Conservation (phyloP, 345 rosid genomes). For the Cardamine occulta region DNA sequence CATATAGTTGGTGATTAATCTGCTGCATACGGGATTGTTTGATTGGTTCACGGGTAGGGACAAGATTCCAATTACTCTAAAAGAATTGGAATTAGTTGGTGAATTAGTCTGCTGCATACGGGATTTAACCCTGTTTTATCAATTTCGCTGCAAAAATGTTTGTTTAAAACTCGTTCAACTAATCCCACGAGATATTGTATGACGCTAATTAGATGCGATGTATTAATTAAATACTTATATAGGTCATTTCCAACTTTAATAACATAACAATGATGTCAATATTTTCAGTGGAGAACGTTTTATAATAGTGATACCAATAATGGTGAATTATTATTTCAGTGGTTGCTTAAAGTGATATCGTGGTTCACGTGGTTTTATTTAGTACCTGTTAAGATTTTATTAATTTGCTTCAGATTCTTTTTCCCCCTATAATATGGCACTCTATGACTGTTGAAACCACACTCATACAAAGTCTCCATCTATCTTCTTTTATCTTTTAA, state of each 20-base stretch:
- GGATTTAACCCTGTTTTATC: no score
- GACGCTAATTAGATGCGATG: background rate
- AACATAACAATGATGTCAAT: background rate
- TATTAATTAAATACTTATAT: no score
- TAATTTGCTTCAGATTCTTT: background rate
- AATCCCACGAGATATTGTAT: background rate
- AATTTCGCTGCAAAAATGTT: no score
- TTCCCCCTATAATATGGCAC: conserved; percentile 21
- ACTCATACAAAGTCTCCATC: background rate
- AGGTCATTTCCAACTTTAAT: no score
- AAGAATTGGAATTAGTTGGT: background rate
- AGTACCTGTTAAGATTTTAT: no score
- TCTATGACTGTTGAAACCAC: background rate
- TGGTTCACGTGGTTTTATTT: background rate
- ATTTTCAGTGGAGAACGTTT: no score
- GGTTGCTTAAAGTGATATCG: background rate
- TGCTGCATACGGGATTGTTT: no score
- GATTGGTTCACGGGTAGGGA: background rate
- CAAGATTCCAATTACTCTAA: background rate
- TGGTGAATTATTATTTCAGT: background rate
- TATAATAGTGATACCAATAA: no score
- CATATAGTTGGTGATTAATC: background rate
- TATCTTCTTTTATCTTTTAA: background rate
- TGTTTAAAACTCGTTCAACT: background rate
- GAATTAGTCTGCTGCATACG: no score